These are phyloP conservation scores for Xerocomus amazonicus DNA, from an alignment of 1,284 basidiomycete genomes.

Conservation along the genomic window DNA sequence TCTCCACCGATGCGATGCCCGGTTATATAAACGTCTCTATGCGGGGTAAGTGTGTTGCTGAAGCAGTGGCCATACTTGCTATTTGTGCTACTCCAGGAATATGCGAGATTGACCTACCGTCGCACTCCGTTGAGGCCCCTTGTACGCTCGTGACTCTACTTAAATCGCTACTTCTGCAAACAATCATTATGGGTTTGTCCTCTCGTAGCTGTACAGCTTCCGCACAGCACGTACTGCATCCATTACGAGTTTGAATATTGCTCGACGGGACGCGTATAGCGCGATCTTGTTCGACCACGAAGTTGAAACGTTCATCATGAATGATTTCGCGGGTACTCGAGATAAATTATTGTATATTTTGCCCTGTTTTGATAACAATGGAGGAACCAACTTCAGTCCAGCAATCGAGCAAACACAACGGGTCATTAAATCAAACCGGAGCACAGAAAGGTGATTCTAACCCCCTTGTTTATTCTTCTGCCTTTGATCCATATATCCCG, in stretches of 20 bases:
- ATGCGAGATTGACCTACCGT: constrained; percentile 55
- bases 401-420: constrained; percentile 40
- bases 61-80: too few relatives aligned
- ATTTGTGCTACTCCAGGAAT: constrained; percentile 45
- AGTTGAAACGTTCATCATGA: constrained; percentile 32
- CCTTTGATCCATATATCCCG: constrained; percentile 41
- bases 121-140: constrained; percentile 51
- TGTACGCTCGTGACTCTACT: constrained; percentile 41
- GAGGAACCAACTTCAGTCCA: constrained; percentile 48
- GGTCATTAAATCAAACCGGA: constrained; percentile 51
- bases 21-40: too few relatives aligned
- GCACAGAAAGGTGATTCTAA: constrained; percentile 45
- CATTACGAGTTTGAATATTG: constrained; percentile 27
- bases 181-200: constrained; percentile 56
- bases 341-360: constrained; percentile 44
- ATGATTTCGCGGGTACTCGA: constrained; percentile 46
- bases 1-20: too few relatives aligned
- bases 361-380: constrained; percentile 31
- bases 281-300: constrained; percentile 47
- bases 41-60: too few relatives aligned
- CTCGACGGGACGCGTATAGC: constrained; percentile 54
- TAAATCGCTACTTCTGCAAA: constrained; percentile 37
- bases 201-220: constrained; percentile 50
- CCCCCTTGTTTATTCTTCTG: too few relatives aligned
- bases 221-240: constrained; percentile 51